Percentiles rank a stretch among this genome's conserved stretches.
Conservation (phyloP, 257 asterid species). For the Nicotiana benthamiana region DNA sequence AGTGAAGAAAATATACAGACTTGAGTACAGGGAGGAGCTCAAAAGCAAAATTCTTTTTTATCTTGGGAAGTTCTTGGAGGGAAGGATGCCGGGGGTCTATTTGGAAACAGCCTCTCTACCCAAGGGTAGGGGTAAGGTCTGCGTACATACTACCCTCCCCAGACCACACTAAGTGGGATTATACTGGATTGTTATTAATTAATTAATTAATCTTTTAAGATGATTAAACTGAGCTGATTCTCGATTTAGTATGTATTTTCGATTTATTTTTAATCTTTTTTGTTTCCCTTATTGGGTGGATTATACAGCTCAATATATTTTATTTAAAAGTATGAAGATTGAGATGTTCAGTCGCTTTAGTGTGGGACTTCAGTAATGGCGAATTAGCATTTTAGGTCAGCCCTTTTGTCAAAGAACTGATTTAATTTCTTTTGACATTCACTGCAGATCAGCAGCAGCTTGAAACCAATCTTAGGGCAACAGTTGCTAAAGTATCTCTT, state of each 20-base stretch:
- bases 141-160: too few relatives aligned
- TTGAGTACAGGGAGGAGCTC: conserved; percentile 1
- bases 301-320: not conserved
- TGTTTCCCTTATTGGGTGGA: not conserved
- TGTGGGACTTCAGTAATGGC: not conserved
- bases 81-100: too few relatives aligned
- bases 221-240: not conserved
- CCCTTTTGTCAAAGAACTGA: not conserved
- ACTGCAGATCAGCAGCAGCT: conserved; percentile 74
- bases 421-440: not conserved
- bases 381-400: not conserved
- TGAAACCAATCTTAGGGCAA: conserved; percentile 76
- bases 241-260: not conserved
- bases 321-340: not conserved
- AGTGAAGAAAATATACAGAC: conserved; percentile 2
- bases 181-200: too few relatives aligned
- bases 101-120: too few relatives aligned
- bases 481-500: conserved; percentile 51
- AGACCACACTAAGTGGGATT: too few relatives aligned
- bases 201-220: too few relatives aligned
- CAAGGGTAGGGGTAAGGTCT: too few relatives aligned
- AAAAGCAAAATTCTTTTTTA: not conserved
- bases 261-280: not conserved
- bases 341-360: not conserved
- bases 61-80: too few relatives aligned